These are phyloP conservation scores for Boletus reticulatus DNA, from an alignment of 768 basidiomycete genomes.

Conservation along the genomic window DNA sequence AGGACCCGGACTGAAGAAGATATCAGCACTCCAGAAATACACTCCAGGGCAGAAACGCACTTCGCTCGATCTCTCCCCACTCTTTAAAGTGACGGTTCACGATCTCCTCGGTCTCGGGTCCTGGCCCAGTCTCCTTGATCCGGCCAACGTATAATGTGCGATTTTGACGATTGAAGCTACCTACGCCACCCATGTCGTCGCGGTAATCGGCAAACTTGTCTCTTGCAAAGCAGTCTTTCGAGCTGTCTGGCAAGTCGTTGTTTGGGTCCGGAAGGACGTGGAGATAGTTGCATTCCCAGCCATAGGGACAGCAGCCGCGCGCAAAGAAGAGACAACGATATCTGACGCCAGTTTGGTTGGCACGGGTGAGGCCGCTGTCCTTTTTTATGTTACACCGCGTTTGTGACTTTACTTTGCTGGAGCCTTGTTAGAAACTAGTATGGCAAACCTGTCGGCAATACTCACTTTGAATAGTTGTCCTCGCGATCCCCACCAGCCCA, in stretches of 20 bases:
- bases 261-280: constrained; percentile 80
- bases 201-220: constrained; percentile 97
- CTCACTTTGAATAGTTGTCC: constrained; percentile 92
- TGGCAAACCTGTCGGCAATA: constrained; percentile 6
- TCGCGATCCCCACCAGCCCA: constrained; percentile 99
- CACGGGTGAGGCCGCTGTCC: constrained; percentile 92
- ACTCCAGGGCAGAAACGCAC: constrained; percentile 46
- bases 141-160: constrained; percentile 92
- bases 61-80: constrained; percentile 91
- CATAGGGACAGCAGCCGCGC: constrained; percentile 96
- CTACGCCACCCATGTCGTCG: constrained; percentile 99
- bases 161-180: constrained; percentile 92
- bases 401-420: constrained; percentile 90
- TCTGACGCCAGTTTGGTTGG: constrained; percentile 88
- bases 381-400: constrained; percentile 85
- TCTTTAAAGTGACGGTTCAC: constrained; percentile 91
- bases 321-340: constrained; percentile 96
- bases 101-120: constrained; percentile 89
- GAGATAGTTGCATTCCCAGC: constrained; percentile 96
- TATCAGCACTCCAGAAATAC: constrained; percentile 5
- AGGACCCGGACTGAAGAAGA: constrained; percentile 70
- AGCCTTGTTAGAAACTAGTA: background rate
- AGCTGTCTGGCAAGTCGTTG: constrained; percentile 77
- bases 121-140: constrained; percentile 87
- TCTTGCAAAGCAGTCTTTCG: constrained; percentile 94